Base-by-base conservation (phyloP, 306 rosid genomes). In the Quercus gilva region DNA sequence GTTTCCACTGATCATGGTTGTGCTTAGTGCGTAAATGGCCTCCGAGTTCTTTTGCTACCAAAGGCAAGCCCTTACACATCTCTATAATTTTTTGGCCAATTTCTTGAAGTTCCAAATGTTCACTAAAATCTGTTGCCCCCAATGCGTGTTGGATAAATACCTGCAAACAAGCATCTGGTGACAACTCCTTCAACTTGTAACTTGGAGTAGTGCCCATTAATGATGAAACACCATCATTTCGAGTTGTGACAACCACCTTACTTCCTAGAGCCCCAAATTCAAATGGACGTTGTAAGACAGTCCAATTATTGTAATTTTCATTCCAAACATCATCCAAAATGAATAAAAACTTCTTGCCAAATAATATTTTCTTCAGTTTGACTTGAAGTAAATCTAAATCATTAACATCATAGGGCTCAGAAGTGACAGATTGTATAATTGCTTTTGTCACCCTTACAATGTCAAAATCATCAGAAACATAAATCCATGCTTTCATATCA, bases 191-290 rank as follows among this genome's bases (percentile, higher is more conserved):
- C 61, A 78, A 69, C 1, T 10, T 3, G 37, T 17, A 74, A 33
- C 61, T 29, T 23, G 58, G 35, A 15, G 19, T 0, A 1, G 76
- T 68, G 19, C 82, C 49, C 8, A 28, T 56, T 1, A 25, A 35
- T 58, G 21, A 18, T 23, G 81, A 55, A 69, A 69, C 76, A 12
- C 28, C 49, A 0, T 3, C 6, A 25, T 55, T 37, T 17, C 59
- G 70, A 56, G 81, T 69, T 17, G 76, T 78, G 49, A 69, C 17
- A 15, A 78, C 6, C 69, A 78, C 19, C n/a, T 28, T 28, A 55
- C 69, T 21, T 55, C 60, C 76, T 14, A 3, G 28, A n/a, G 76
- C 71, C 6, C 81, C 81, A 29, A 19, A 21, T 69, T 55, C 6
- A 13, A 78, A 78, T 1, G 29, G 14, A 41, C n/a, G 28, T 20